These are phyloP conservation scores for Crithidia acanthocephali DNA, from an alignment of 208 protist genomes.

Conservation along the genomic window DNA sequence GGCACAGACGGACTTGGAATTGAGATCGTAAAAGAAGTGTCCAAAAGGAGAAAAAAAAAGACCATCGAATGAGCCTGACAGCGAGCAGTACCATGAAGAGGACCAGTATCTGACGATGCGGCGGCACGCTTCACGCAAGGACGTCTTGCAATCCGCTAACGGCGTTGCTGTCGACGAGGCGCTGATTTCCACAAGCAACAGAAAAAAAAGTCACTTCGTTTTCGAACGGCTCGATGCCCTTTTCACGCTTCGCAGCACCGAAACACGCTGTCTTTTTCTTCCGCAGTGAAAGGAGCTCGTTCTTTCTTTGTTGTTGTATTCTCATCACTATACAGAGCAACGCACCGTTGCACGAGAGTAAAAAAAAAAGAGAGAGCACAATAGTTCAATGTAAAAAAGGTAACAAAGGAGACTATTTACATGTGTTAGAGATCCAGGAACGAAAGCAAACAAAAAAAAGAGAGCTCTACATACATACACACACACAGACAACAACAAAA, in stretches of 20 bases:
- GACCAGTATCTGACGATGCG: background rate
- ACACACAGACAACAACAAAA: background rate
- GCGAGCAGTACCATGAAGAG: background rate
- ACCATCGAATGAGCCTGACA: background rate
- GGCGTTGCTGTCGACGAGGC: too few species aligned
- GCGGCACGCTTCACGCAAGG: too few species aligned
- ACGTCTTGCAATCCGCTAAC: too few species aligned
- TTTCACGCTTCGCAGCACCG: too few species aligned
- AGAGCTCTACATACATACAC: background rate
- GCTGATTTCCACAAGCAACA: too few species aligned
- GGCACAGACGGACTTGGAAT: background rate
- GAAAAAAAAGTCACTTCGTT: too few species aligned
- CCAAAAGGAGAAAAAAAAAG: constrained; percentile 4
- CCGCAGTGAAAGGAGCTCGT: too few species aligned
- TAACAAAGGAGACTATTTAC: background rate
- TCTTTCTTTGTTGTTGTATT: too few species aligned
- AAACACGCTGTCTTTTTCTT: too few species aligned
- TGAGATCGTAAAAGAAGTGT: background rate
- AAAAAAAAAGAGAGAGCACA: background rate
- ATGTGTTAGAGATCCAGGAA: background rate
- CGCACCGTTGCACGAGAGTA: too few species aligned
- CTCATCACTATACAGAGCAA: too few species aligned
- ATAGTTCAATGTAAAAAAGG: background rate
- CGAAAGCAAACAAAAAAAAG: constrained; percentile 28
- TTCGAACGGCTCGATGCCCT: too few species aligned